Base-by-base conservation (phyloP, 805 yeast genomes). In the Lipomyces sp. region DNA sequence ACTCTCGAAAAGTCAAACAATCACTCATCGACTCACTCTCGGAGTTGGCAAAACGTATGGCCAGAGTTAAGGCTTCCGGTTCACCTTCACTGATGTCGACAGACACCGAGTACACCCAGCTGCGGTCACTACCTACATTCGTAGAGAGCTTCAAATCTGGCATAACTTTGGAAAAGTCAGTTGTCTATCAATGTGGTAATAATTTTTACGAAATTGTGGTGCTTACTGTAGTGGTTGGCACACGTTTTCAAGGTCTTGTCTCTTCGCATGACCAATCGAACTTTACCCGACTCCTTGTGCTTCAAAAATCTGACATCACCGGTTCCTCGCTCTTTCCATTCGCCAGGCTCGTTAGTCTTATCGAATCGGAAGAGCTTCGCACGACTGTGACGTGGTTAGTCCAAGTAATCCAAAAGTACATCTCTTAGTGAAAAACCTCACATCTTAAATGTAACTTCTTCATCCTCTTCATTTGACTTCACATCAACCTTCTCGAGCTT, bases 271-370 rank as follows among this genome's bases (percentile, higher is more conserved):
- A 95, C 84, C 72, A 95, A 80, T 83, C 99, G 89, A 71, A 90
- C 91, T 82, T 92, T 93, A 66, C 86, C 85, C 66, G 91, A 82
- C 69, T 81, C 81, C 80, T 92, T 92, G 83, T 94, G 97, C 83
- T 94, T 84, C 78, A 95, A 86, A 80, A 95, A 91, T 81, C 95
- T 92, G 75, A 92, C 97, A 77, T 95, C 99, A 76, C 99, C 99
- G 45, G 97, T 92, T 75, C 99, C 99, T 84, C 99, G 90, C 85
- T 95, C 99, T 80, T 95, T 95, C 99, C 99, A 95, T 81, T 95
- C 98, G 67, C 92, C 97, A 54, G 87, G 84, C 75, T 88, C 88
- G 69, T 67, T 69, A 42, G 74, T 75, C 71, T 72, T 69, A 71
- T 81, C 82, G 83, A 90, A 94, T 81, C 92, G 90, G 84, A 94